phyloP scores from a whole-genome alignment of 1,284 basidiomycete species.

The Somion occarium region DNA sequence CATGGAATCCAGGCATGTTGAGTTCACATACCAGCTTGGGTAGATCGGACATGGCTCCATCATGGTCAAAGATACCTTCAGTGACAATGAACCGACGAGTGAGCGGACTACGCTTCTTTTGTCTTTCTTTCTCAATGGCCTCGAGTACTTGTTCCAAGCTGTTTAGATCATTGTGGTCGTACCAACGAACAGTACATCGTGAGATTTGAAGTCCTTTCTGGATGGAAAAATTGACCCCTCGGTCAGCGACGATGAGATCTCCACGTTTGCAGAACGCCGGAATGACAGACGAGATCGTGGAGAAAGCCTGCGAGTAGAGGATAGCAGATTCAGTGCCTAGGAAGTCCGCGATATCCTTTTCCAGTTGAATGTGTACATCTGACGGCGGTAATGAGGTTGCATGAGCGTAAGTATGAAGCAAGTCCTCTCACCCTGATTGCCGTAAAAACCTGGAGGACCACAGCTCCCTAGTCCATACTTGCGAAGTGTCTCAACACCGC shows the following conservation, averaged over 20 bases:
- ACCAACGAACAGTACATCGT: conserved; percentile 91
- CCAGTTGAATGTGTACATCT: conserved; percentile 93
- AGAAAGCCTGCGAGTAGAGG: conserved; percentile 93
- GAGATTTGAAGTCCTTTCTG: conserved; percentile 98
- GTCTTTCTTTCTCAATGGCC: conserved; percentile 81
- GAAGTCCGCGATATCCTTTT: conserved; percentile 88
- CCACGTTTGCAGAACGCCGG: conserved; percentile 98
- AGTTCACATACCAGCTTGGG: conserved; percentile 75
- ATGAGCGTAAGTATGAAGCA: background rate
- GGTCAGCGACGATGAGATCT: conserved; percentile 97
- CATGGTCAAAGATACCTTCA: conserved; percentile 95
- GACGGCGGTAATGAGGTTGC: background rate
- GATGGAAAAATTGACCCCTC: conserved; percentile 90
- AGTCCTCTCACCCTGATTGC: conserved; percentile 74
- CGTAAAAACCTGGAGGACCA: conserved; percentile 97
- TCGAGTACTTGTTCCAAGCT: conserved; percentile 88
- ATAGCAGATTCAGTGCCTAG: conserved; percentile 87
- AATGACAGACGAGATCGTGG: conserved; percentile 91
- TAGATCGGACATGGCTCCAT: conserved; percentile 88
- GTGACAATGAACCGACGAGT: conserved; percentile 95
- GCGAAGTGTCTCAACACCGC: conserved; percentile 82
- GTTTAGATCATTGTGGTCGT: conserved; percentile 91
- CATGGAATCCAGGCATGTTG: background rate
- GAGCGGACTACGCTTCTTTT: conserved; percentile 77
- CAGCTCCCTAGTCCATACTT: conserved; percentile 96